Conservation (phyloP, 1,284 basidiomycete species). For the Cutaneotrichosporon daszewskae region DNA sequence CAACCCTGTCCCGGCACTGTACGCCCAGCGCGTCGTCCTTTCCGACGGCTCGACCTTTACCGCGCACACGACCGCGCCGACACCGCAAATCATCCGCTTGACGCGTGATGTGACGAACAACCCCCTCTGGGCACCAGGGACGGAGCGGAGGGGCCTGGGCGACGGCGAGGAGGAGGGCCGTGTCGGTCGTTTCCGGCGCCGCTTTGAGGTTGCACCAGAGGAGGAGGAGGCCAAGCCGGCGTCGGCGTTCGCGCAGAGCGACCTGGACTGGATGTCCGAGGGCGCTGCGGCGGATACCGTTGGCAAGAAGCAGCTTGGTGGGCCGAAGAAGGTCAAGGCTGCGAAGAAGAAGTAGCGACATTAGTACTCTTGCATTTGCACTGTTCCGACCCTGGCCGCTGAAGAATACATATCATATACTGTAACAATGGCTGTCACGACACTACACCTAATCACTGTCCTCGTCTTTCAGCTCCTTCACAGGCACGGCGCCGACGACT, state of each 20-base stretch:
- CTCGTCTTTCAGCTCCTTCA: too few species aligned
- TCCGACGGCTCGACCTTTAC: constrained; percentile 81
- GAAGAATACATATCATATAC: background rate
- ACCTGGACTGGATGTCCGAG: constrained; percentile 47
- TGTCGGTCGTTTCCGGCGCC: constrained; percentile 69
- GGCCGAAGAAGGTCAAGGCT: constrained; percentile 26
- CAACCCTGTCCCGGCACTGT: constrained; percentile 72
- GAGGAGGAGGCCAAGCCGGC: constrained; percentile 9
- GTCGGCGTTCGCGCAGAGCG: constrained; percentile 26
- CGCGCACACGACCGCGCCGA: constrained; percentile 78
- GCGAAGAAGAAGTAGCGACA: constrained; percentile 25
- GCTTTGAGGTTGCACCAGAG: constrained; percentile 53
- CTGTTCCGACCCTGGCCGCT: constrained; percentile 1
- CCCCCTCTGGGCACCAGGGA: constrained; percentile 61
- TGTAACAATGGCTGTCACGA: too few species aligned
- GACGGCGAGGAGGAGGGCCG: constrained; percentile 68
- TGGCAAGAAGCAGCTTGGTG: constrained; percentile 24
- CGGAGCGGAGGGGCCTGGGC: constrained; percentile 49
- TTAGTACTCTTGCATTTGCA: constrained; percentile 2
- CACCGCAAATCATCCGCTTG: constrained; percentile 60
- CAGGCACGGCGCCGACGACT: constrained; percentile 20
- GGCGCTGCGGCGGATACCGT: constrained; percentile 44
- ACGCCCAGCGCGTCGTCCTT: constrained; percentile 72
- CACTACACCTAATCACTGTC: background rate
- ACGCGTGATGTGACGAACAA: constrained; percentile 81